Percentiles rank a stretch among this genome's conserved stretches.
phyloP scores from a whole-genome alignment of 768 basidiomycete species.

The Lentinula aciculospora region DNA sequence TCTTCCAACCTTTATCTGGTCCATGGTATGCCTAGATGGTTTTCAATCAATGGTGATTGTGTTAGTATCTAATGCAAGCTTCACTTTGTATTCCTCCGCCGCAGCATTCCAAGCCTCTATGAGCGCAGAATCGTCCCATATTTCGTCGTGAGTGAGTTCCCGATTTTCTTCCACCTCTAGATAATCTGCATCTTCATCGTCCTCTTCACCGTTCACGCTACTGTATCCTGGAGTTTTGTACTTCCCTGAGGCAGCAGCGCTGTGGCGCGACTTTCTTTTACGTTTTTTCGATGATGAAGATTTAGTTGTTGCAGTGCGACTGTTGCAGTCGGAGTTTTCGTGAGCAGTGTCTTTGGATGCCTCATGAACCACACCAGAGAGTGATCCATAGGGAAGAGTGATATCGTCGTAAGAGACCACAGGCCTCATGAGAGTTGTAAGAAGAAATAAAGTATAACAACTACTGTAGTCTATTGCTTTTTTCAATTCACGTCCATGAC shows the following conservation, averaged over 20 bases:
- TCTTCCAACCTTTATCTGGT: slow-evolving; percentile 66
- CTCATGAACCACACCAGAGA: slow-evolving; percentile 12
- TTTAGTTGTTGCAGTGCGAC: slow-evolving; percentile 9
- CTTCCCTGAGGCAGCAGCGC: slow-evolving; percentile 29
- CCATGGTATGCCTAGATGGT: slow-evolving; percentile 55
- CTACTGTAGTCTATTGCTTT: too few species aligned
- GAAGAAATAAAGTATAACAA: too few species aligned
- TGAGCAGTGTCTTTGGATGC: slow-evolving; percentile 10
- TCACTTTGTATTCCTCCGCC: slow-evolving; percentile 71
- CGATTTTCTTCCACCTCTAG: slow-evolving; percentile 44
- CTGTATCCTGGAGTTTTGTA: slow-evolving; percentile 26
- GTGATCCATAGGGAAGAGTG: slow-evolving; percentile 32
- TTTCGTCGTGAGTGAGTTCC: slow-evolving; percentile 64
- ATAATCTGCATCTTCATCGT: slow-evolving; percentile 19
- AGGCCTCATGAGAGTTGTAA: slow-evolving; percentile 30
- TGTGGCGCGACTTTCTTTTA: slow-evolving; percentile 27
- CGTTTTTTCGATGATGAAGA: slow-evolving; percentile 52
- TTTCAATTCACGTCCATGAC: neutral
- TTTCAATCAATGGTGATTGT: neutral
- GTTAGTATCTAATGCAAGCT: slow-evolving; percentile 7
- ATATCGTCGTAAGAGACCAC: slow-evolving; percentile 65
- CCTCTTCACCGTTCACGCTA: slow-evolving; percentile 4
- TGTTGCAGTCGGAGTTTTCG: slow-evolving; percentile 9
- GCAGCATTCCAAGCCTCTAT: slow-evolving; percentile 84
- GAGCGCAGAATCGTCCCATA: slow-evolving; percentile 84